A percentile compares a stretch with the other conserved stretches of the same genome.
These are phyloP conservation scores for Termitomyces sp. DNA, from an alignment of 768 basidiomycete species.

Conservation along the genomic window DNA sequence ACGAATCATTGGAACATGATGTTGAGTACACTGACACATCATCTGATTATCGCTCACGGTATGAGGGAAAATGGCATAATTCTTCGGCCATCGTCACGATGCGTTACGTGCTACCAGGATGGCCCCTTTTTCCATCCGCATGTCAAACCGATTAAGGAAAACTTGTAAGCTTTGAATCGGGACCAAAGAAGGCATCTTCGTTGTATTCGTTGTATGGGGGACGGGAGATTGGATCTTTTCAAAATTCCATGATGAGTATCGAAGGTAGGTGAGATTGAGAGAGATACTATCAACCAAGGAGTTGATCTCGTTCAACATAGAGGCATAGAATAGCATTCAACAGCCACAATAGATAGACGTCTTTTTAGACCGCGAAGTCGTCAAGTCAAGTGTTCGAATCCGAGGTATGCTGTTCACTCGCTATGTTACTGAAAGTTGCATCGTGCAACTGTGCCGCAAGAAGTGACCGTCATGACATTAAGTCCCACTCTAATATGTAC, in stretches of 20 bases:
- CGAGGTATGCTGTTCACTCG: not conserved
- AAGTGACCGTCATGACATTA: not conserved
- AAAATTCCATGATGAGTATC: no score
- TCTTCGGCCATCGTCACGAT: not conserved
- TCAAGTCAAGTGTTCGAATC: not conserved
- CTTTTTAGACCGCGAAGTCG: not conserved
- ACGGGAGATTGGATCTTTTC: no score
- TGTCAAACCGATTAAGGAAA: no score
- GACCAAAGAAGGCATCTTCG: no score
- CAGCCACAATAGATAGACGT: not conserved
- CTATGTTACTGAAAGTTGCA: not conserved
- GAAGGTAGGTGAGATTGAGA: no score
- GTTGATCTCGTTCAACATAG: not conserved
- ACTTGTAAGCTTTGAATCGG: no score
- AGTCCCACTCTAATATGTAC: not conserved
- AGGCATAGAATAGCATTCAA: no score
- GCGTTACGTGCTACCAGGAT: not conserved
- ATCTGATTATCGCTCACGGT: not conserved
- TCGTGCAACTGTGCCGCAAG: not conserved
- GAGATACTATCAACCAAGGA: not conserved
- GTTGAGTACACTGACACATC: not conserved
- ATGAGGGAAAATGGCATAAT: not conserved
- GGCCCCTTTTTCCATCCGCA: not conserved
- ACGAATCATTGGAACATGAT: not conserved
- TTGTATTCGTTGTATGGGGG: no score